Evolutionary conservation across 805 yeast genomes (phyloP).

Genomic region (Barnettozyma wickerhamii): DNA sequence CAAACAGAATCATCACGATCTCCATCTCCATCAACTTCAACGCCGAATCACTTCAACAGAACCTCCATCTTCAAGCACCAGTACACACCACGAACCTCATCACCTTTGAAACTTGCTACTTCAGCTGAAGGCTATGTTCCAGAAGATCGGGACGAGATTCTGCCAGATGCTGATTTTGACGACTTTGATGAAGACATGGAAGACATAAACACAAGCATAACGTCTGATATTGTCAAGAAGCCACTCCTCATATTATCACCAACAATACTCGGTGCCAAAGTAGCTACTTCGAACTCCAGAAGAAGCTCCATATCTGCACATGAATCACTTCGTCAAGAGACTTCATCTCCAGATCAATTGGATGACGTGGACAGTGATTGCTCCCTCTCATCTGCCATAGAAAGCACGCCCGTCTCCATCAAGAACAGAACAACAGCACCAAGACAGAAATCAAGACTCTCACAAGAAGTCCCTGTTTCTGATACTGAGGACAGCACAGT

Average conservation of each 20-base stretch:
- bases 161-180: background rate
- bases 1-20: background rate
- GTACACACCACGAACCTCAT: constrained; percentile 19
- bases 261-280: constrained; percentile 24
- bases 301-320: background rate
- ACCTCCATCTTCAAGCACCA: constrained; percentile 7
- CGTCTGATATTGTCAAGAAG: constrained; percentile 6
- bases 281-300: constrained; percentile 18
- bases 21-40: background rate
- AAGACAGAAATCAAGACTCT: background rate
- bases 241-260: constrained; percentile 17
- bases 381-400: background rate
- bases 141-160: constrained; percentile 1
- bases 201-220: background rate
- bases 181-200: constrained; percentile 5
- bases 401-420: constrained; percentile 4
- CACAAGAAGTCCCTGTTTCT: constrained; percentile 1
- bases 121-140: background rate
- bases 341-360: background rate
- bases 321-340: background rate
- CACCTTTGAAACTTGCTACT: constrained; percentile 11
- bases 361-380: background rate
- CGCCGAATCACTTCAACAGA: constrained; percentile 3
- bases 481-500: constrained; percentile 2
- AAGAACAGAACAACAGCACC: background rate